Evolutionary conservation across 1,139 yeast species (phyloP).

Genomic region (Meyerozyma carpophila): DNA sequence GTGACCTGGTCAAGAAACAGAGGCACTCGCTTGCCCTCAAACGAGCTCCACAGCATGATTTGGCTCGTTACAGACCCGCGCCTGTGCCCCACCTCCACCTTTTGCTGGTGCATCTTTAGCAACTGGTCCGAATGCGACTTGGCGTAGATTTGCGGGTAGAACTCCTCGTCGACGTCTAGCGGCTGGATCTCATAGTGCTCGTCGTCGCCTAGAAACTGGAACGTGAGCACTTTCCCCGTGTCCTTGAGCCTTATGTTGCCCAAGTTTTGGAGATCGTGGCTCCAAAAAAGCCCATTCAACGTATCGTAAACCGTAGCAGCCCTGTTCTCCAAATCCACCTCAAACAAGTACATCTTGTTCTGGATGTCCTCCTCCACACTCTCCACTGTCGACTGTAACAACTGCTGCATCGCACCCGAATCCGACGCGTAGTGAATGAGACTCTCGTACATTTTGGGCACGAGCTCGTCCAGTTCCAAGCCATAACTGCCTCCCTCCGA

Average conservation of each 20-base stretch:
- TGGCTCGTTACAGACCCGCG: conserved; percentile 16
- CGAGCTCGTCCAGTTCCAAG: not conserved
- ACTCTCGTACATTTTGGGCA: not conserved
- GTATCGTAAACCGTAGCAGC: conserved; percentile 24
- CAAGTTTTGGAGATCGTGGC: conserved; percentile 20
- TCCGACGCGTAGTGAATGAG: conserved; percentile 9
- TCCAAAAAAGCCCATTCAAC: conserved; percentile 36
- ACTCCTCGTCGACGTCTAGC: conserved; percentile 21
- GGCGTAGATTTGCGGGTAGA: conserved; percentile 30
- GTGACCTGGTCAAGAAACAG: conserved; percentile 19
- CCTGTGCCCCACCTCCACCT: conserved; percentile 10
- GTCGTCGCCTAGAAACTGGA: conserved; percentile 27
- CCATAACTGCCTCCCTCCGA: not conserved
- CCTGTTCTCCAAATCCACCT: conserved; percentile 31
- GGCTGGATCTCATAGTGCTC: conserved; percentile 10
- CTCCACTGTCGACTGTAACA: conserved; percentile 22
- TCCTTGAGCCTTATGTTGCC: conserved; percentile 24
- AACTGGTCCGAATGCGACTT: conserved; percentile 15
- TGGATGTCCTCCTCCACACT: conserved; percentile 20
- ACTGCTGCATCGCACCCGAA: conserved; percentile 6
- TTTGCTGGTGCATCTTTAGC: conserved; percentile 15
- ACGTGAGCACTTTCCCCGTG: conserved; percentile 29
- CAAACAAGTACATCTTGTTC: conserved; percentile 25
- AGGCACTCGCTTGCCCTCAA: conserved; percentile 32
- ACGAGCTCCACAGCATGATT: conserved; percentile 27